These are phyloP conservation scores for Ophiostoma fasciatum DNA, from an alignment of 2,329 filamentous ascomycete genomes.

Conservation along the genomic window DNA sequence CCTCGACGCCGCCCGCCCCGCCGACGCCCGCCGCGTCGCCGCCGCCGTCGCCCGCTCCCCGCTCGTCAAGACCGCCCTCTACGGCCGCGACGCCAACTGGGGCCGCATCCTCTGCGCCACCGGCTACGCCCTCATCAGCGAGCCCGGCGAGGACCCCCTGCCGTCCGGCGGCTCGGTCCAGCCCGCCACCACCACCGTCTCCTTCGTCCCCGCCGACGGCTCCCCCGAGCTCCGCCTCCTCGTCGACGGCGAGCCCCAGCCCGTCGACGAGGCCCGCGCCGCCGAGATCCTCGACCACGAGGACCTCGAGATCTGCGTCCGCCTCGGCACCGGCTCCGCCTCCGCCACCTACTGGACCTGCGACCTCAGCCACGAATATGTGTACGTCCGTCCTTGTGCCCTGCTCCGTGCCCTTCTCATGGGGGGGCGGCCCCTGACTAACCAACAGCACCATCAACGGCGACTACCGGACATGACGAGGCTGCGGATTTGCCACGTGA, in stretches of 20 bases:
- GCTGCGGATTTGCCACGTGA: too few relatives aligned
- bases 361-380: slow-evolving; percentile 73
- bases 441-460: slow-evolving; percentile 44
- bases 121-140: slow-evolving; percentile 57
- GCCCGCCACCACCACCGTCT: slow-evolving; percentile 59
- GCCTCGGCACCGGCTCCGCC: slow-evolving; percentile 51
- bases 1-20: slow-evolving; percentile 52
- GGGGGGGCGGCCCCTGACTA: neutral
- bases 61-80: slow-evolving; percentile 92
- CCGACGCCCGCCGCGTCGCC: slow-evolving; percentile 64
- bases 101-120: slow-evolving; percentile 91
- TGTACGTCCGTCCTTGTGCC: slow-evolving; percentile 19
- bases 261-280: slow-evolving; percentile 61
- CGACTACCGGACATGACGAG: slow-evolving; percentile 49
- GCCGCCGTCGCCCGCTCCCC: slow-evolving; percentile 81
- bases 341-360: slow-evolving; percentile 72
- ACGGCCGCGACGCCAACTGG: slow-evolving; percentile 97
- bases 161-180: slow-evolving; percentile 38
- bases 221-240: slow-evolving; percentile 61
- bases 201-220: slow-evolving; percentile 66
- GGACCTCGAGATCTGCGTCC: slow-evolving; percentile 65
- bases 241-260: slow-evolving; percentile 66
- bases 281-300: slow-evolving; percentile 64
- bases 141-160: slow-evolving; percentile 45
- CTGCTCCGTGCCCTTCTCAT: neutral